Evolutionary conservation across 2,329 filamentous ascomycete genomes (phyloP), one percentile per base, ranked within the genome.

Genomic region (Colletotrichum godetiae): DNA sequence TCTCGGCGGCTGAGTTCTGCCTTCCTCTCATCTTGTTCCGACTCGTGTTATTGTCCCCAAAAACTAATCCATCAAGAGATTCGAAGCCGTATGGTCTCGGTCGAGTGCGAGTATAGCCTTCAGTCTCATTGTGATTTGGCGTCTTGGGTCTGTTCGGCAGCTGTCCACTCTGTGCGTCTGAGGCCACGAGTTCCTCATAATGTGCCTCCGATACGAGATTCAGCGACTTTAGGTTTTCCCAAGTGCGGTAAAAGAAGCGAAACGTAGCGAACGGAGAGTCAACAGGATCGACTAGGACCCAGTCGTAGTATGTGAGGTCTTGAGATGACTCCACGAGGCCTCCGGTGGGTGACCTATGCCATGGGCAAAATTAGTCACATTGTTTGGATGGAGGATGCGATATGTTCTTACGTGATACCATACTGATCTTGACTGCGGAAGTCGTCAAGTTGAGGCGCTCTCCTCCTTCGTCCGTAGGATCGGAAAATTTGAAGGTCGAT

Each of bases 211-310:
- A 83, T 31, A 88, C 83, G 5, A 91, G 79, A 66, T 87, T 87
- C 11, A 90, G 81, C 37, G 83, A 79, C 8, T 81, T 77, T 12
- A 91, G 83, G 67, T 84, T 85, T 11, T 83, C 81, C 85, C 84
- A 87, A 7, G 86, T 88, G 35, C 89, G 85, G 75, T 91, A 91
- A 72, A 91, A 87, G 73, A 91, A 89, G 31, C 83, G 83, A 73
- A 91, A 91, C 0, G 84, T 85, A 5, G 85, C 86, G 74, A 86
- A 90, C 0, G 89, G 89, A 2, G 78, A 81, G 56, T 90, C 85
- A 67, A 83, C 87, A 0, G 87, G 79, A 68, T 91, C 89, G 27
- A 85, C 77, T 4, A 91, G 80, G 56, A 84, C 79, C 80, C 86
- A 91, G 74, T 89, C 84, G 75, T 88, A 90, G 78, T 84, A 90